Conservation (phyloP, 257 asterid genomes). For the Eustoma russellianum region DNA sequence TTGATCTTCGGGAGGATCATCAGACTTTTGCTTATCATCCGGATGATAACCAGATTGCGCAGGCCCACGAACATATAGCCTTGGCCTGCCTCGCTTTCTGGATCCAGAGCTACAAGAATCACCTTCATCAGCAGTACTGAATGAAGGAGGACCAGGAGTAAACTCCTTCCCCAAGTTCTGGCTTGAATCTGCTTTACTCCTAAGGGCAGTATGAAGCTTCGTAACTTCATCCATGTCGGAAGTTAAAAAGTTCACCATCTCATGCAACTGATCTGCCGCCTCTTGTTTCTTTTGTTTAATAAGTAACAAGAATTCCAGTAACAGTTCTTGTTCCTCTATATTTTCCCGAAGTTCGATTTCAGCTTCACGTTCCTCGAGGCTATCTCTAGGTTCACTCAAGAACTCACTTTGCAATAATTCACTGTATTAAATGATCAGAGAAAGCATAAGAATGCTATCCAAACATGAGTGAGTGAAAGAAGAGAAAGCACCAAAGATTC, state of each 20-base stretch:
- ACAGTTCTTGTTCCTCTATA: conserved; percentile 80
- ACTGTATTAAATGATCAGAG: conserved; percentile 26
- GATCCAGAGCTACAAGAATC: conserved; percentile 58
- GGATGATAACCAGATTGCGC: conserved; percentile 28
- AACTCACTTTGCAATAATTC: conserved; percentile 89
- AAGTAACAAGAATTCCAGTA: conserved; percentile 72
- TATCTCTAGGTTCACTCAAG: conserved; percentile 65
- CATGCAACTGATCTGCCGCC: conserved; percentile 47
- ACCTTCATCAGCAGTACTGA: conserved; percentile 33
- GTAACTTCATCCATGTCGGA: conserved; percentile 75
- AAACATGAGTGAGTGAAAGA: no score
- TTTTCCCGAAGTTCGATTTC: conserved; percentile 69
- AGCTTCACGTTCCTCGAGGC: conserved; percentile 74
- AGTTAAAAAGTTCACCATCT: conserved; percentile 53
- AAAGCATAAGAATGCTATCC: conserved; percentile 12
- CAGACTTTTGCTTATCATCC: conserved; percentile 26
- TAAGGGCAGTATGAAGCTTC: conserved; percentile 46
- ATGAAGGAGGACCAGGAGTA: conserved; percentile 20
- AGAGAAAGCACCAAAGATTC: no score
- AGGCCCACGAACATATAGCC: conserved; percentile 12
- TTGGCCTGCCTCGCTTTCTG: conserved; percentile 65
- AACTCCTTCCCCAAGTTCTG: conserved; percentile 31
- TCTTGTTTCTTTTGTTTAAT: conserved; percentile 78
- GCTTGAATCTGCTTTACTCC: conserved; percentile 35
- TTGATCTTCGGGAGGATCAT: conserved; percentile 27